Conservation (phyloP, 2,329 filamentous ascomycete genomes). For the Dichotomopilus funicola region DNA sequence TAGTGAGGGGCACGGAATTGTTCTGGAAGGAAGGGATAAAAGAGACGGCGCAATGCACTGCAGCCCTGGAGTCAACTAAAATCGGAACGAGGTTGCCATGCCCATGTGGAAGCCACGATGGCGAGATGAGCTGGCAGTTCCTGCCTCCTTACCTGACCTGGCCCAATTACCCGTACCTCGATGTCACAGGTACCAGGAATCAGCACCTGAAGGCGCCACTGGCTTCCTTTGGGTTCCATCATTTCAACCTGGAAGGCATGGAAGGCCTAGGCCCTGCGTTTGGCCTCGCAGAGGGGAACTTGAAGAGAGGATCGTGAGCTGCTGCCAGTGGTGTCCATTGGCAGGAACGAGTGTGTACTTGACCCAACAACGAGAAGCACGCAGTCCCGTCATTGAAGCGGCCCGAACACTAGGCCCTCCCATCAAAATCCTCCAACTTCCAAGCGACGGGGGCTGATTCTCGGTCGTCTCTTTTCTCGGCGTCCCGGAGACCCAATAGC, state of each 20-base stretch:
- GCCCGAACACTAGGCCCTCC: background rate
- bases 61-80: background rate
- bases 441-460: too few relatives aligned
- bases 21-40: constrained; percentile 12
- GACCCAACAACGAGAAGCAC: background rate
- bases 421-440: too few relatives aligned
- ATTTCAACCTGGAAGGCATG: background rate
- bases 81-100: background rate
- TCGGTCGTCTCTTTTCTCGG: background rate
- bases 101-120: constrained; percentile 6
- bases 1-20: constrained; percentile 5
- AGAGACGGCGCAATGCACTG: background rate
- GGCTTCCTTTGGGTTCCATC: background rate
- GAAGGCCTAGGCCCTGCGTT: too few relatives aligned
- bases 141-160: background rate
- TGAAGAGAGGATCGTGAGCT: too few relatives aligned
- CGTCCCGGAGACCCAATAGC: background rate
- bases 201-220: background rate
- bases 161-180: too few relatives aligned
- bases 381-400: background rate
- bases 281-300: too few relatives aligned
- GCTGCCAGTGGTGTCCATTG: background rate
- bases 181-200: background rate
- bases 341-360: background rate
- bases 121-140: background rate